Conservation (phyloP, 192 early-diverging fungal species). For the Coemansia reversa region DNA sequence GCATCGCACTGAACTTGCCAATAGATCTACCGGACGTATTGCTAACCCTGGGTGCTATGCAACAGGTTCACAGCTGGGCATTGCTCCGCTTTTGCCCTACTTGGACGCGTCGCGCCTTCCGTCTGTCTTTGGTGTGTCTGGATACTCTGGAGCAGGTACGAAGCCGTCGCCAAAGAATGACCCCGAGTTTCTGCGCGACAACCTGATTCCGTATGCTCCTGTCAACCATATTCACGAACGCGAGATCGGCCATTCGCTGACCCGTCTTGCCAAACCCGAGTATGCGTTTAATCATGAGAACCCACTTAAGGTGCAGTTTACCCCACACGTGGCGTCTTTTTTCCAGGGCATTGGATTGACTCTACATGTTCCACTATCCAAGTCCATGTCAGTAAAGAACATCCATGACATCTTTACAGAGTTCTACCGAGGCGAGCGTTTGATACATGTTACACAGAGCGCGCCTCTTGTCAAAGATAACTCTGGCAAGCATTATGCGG, state of each 20-base stretch:
- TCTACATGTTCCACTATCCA: conserved; percentile 79
- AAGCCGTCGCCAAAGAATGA: conserved; percentile 97
- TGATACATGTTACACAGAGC: conserved; percentile 75
- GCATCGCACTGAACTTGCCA: conserved; percentile 62
- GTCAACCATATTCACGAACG: conserved; percentile 96
- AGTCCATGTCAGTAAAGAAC: conserved; percentile 68
- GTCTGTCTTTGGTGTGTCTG: conserved; percentile 92
- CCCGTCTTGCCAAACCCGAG: conserved; percentile 19
- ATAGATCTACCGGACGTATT: conserved; percentile 62
- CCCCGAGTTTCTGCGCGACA: conserved; percentile 78
- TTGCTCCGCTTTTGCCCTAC: conserved; percentile 79
- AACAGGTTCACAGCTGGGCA: conserved; percentile 89
- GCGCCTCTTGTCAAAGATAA: conserved; percentile 89
- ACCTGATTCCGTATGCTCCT: conserved; percentile 88
- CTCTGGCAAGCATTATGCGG: conserved; percentile 83
- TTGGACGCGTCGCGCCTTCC: conserved; percentile 58
- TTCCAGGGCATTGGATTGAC: conserved; percentile 96
- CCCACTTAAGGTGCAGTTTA: conserved; percentile 70
- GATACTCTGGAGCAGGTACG: conserved; percentile 99
- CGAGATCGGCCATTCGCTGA: conserved; percentile 78
- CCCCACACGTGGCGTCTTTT: conserved; percentile 86
- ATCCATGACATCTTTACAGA: conserved; percentile 69
- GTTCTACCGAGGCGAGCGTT: conserved; percentile 73
- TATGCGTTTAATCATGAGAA: conserved; percentile 12
- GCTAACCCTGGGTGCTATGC: conserved; percentile 99